Conservation (phyloP, 768 basidiomycete genomes). For the Rhizopogon vinicolor region DNA sequence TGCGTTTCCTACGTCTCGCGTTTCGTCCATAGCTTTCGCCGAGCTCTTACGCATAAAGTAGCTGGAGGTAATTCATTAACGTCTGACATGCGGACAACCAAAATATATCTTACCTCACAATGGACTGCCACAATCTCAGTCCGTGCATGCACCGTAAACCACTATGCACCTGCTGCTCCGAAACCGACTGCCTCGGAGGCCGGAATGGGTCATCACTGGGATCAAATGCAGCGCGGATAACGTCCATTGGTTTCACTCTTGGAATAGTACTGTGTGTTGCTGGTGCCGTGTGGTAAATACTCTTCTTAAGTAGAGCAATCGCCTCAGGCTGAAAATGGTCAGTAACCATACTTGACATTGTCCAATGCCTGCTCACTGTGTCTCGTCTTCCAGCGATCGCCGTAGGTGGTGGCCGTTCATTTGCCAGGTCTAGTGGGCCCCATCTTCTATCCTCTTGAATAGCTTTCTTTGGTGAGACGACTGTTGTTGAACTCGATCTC, state of each 20-base stretch:
- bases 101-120: slow-evolving; percentile 37
- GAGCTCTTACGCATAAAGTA: slow-evolving; percentile 45
- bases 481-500: not conserved
- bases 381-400: slow-evolving; percentile 70
- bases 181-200: slow-evolving; percentile 49
- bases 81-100: not conserved
- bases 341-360: not conserved
- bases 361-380: slow-evolving; percentile 37
- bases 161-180: slow-evolving; percentile 46
- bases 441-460: slow-evolving; percentile 40
- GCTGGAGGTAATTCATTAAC: slow-evolving; percentile 19
- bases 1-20: not conserved
- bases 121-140: slow-evolving; percentile 48
- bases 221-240: slow-evolving; percentile 44
- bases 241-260: slow-evolving; percentile 39
- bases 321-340: slow-evolving; percentile 39
- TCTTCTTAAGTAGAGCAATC: slow-evolving; percentile 50
- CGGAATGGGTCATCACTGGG: slow-evolving; percentile 41
- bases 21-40: slow-evolving; percentile 27
- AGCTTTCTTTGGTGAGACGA: slow-evolving; percentile 8
- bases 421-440: slow-evolving; percentile 57
- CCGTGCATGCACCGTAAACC: slow-evolving; percentile 47
- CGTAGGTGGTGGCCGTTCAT: slow-evolving; percentile 66
- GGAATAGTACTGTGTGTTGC: slow-evolving; percentile 49
- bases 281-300: slow-evolving; percentile 52